These are phyloP conservation scores for Silene coronaria DNA, from an alignment of 179 eudicot genomes.

Conservation along the genomic window DNA sequence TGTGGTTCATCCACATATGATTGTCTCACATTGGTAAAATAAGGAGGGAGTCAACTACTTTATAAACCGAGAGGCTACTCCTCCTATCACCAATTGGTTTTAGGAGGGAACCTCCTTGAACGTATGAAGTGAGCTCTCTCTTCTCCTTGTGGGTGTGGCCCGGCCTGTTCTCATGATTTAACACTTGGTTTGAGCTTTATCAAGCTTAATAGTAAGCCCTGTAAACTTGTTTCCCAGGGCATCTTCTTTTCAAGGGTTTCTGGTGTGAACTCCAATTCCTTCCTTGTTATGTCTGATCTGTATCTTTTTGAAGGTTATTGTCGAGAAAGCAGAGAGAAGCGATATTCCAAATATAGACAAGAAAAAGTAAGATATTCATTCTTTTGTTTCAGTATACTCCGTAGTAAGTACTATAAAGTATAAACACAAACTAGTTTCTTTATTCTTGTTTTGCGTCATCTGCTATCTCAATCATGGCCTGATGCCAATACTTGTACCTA, in stretches of 20 bases:
- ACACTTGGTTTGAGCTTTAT: not conserved
- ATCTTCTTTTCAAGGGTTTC: not conserved
- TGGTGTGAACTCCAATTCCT: no score
- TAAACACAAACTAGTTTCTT: not conserved
- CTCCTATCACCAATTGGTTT: no score
- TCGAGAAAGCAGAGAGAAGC: constrained; percentile 72
- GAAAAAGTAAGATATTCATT: constrained; percentile 44
- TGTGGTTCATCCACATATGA: no score
- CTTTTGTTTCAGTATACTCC: not conserved
- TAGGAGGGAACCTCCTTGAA: no score
- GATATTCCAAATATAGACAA: constrained; percentile 68
- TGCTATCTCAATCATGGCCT: not conserved
- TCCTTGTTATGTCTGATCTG: constrained; percentile 3
- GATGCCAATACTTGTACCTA: not conserved
- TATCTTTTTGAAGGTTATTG: constrained; percentile 42
- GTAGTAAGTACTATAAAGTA: no score
- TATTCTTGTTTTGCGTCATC: not conserved
- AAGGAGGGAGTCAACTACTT: no score
- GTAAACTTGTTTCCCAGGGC: not conserved
- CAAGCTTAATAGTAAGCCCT: not conserved
- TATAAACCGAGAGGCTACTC: no score
- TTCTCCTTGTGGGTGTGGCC: no score
- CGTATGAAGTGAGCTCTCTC: no score
- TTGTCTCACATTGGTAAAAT: no score
- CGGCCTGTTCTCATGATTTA: no score